phyloP scores from a whole-genome alignment of 768 basidiomycete genomes.

The Amanita rubescens region DNA sequence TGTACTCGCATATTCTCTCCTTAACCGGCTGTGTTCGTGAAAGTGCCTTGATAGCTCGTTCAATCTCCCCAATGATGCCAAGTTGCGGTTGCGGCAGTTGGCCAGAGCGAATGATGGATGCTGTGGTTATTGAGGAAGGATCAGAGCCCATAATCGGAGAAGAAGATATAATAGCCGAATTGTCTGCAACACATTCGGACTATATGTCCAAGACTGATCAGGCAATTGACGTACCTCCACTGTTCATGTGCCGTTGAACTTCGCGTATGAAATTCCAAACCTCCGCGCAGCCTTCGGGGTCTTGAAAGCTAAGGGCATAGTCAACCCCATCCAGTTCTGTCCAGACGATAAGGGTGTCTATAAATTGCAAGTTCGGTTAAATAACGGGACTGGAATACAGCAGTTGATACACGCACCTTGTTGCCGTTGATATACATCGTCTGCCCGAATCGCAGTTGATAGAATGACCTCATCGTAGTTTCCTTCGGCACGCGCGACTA shows the following conservation, averaged over 20 bases:
- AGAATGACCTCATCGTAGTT: constrained; percentile 68
- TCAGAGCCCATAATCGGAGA: constrained; percentile 57
- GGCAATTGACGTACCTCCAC: constrained; percentile 39
- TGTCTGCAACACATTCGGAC: constrained; percentile 28
- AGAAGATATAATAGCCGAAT: constrained; percentile 43
- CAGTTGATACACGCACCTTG: constrained; percentile 50
- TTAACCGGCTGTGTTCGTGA: constrained; percentile 65
- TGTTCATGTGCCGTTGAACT: constrained; percentile 79
- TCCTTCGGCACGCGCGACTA: constrained; percentile 78
- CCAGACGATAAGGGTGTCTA: constrained; percentile 98
- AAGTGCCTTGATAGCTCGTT: constrained; percentile 67
- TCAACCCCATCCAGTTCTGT: constrained; percentile 93
- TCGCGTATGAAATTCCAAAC: constrained; percentile 97
- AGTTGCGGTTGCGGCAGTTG: constrained; percentile 71
- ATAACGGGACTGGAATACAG: constrained; percentile 9
- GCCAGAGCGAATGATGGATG: constrained; percentile 61
- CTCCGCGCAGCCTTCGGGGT: constrained; percentile 89
- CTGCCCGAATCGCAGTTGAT: constrained; percentile 71
- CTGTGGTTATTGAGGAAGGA: constrained; percentile 44
- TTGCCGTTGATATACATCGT: constrained; percentile 81
- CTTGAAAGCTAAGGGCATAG: constrained; percentile 95
- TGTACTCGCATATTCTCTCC: constrained; percentile 86
- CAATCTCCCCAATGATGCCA: constrained; percentile 74
- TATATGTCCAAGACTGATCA: constrained; percentile 1
- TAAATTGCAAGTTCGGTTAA: neutral